Evolutionary conservation across 768 basidiomycete species (phyloP), one percentile per base, ranked within the genome.

Genomic region (Ramaria sp.): DNA sequence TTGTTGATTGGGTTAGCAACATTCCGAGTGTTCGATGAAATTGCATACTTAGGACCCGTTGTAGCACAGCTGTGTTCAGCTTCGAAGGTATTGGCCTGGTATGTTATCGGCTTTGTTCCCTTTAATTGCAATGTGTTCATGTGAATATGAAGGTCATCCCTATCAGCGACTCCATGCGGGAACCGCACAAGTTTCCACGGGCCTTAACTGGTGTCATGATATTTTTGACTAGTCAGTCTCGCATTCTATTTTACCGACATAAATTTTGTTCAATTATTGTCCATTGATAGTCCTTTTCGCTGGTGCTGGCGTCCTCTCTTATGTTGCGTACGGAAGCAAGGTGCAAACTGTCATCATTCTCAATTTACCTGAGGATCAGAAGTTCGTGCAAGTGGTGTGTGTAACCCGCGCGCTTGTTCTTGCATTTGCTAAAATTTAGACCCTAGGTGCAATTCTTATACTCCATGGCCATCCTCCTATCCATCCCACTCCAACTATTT

Each of bases 11-110:
- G 92, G 87, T 89, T 61, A 60, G 83, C 70, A 18, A 24, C 12
- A 3, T 7, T 18, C 27, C 28, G 20, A 22, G 38, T 20, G 25
- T 15, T 28, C 47, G 45, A 12, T 24, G 39, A 47, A 47, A 42
- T 27, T 34, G 8, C 32, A 24, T 3, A 45, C 45, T 59, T 5
- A 58, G 54, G 41, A 58, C 38, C 20, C 24, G 25, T 32, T 13
- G 25, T 57, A 91, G 93, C 7, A 97, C 96, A 22, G 95, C 96
- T 3, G 95, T 97, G 28, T 98, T 98, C 68, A 91, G 96, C 1
- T 99, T 98, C 61, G 95, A 99, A 68, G 95, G 95, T 8, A 91
- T 99, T 60, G 96, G 95, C 47, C 72, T 98, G 69, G 85, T 87
- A 60, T 60, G 81, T 67, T 5, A 9, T 28, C 1, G 4, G 18